Conservation (phyloP, 2,329 filamentous ascomycete genomes). For the Blastomyces parvus region DNA sequence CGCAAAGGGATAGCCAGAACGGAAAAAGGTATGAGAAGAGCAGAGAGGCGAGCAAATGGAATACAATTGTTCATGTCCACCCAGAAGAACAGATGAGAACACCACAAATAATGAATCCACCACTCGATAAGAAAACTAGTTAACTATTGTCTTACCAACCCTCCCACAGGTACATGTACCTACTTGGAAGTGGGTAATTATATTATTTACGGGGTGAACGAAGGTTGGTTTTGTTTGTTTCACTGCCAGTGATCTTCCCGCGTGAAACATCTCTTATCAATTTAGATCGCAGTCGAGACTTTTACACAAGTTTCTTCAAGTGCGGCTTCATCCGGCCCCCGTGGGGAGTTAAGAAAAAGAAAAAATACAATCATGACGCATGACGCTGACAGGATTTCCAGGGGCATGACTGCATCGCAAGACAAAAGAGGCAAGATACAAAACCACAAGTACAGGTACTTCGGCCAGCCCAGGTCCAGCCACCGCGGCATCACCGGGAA, state of each 20-base stretch:
- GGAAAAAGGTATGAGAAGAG: no score
- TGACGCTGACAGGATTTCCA: neutral
- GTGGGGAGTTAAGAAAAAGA: neutral
- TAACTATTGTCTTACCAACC: neutral
- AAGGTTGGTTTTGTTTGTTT: neutral
- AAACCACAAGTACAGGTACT: neutral
- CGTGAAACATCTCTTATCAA: conserved; percentile 3
- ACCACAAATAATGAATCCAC: neutral
- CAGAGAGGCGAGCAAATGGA: neutral
- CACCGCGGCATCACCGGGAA: neutral
- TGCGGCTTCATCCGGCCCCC: neutral
- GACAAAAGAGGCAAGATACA: neutral
- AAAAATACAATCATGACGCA: neutral
- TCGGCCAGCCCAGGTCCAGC: neutral
- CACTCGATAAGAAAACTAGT: neutral
- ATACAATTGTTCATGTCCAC: no score
- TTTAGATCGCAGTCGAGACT: neutral
- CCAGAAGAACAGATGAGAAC: neutral
- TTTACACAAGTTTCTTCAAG: neutral
- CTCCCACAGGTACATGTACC: neutral
- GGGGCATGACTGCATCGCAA: neutral
- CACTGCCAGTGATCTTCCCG: neutral
- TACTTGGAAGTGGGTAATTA: neutral
- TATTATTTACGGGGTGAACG: neutral
- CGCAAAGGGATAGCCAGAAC: neutral